A percentile compares a stretch with the other conserved stretches of the same genome.
These are phyloP conservation scores for Laburnicola sp. DNA, from an alignment of 2,329 filamentous ascomycete species.

Conservation along the genomic window DNA sequence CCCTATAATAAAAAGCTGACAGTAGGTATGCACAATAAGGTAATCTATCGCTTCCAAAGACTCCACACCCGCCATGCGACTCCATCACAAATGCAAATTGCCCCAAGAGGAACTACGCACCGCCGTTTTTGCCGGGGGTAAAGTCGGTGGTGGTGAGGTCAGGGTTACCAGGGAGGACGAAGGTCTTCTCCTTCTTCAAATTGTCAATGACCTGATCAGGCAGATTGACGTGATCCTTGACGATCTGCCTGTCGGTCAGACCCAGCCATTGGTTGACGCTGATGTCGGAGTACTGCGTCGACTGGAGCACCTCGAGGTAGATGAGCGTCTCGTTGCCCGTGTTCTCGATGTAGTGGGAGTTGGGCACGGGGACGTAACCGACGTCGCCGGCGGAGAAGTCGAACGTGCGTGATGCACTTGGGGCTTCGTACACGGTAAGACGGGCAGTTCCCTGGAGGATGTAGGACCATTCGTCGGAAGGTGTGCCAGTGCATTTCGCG, in stretches of 20 bases:
- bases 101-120: too few species aligned
- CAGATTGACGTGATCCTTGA: conserved; percentile 38
- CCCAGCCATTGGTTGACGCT: conserved; percentile 63
- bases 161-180: conserved; percentile 44
- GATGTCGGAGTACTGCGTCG: conserved; percentile 57
- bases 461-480: conserved; percentile 63
- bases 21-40: too few species aligned
- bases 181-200: conserved; percentile 46
- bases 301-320: conserved; percentile 63
- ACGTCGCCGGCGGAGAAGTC: conserved; percentile 64
- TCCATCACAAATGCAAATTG: too few species aligned
- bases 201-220: conserved; percentile 30
- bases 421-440: conserved; percentile 60
- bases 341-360: conserved; percentile 65
- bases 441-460: conserved; percentile 61
- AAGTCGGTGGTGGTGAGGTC: conserved; percentile 46
- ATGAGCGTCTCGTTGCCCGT: conserved; percentile 60
- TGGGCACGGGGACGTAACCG: conserved; percentile 59
- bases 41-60: too few species aligned
- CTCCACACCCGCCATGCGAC: too few species aligned
- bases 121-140: conserved; percentile 11
- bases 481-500: conserved; percentile 68
- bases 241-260: conserved; percentile 49
- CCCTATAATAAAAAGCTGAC: too few species aligned
- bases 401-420: conserved; percentile 57